Base-by-base conservation (phyloP, 495 filamentous ascomycete genomes). In the Saxophila tyrrhenica region DNA sequence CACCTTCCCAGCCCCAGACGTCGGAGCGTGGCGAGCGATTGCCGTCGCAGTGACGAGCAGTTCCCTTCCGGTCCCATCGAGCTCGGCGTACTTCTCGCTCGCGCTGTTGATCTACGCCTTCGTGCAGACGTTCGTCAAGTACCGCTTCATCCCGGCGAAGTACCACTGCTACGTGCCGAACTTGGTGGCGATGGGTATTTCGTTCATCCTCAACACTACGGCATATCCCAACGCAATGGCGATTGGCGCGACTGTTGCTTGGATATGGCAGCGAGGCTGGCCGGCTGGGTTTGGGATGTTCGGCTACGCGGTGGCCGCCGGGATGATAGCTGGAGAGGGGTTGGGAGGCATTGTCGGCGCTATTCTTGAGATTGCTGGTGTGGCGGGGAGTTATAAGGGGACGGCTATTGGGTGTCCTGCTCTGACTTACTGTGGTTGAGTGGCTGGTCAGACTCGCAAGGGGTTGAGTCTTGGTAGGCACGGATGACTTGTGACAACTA, bases 181-280 rank as follows among this genome's bases (percentile, higher is more conserved):
- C 72, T 82, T 82, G 75, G 80, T 81, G 63, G 79, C 77, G 21
- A 74, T 84, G 41, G 80, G 76, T 8, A 68, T 85, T 32, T 77
- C 81, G 2, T 84, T 81, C 63, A 78, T 84, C 53, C 66, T 85
- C n/a, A 72, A 75, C 19, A 72, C 69, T 25, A 77, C 77, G 0
- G 67, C 73, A 13, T 80, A 78, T 65, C 71, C 73, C 11, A 77
- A 70, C 3, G 82, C 82, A 24, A 76, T 80, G 62, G 64, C 76
- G 21, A 72, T 81, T 15, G 82, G 81, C 15, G 75, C 81, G 13
- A 71, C 75, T 39, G 50, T 74, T 45, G 77, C 80, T n/a, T n/a
- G n/a, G n/a, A n/a, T n/a, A n/a, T n/a, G n/a, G n/a, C n/a, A n/a
- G n/a, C n/a, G n/a, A n/a, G n/a, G n/a, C n/a, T n/a, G n/a, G n/a